Evolutionary conservation across 768 basidiomycete species (phyloP), one percentile per base, ranked within the genome.

Genomic region (Paxillus rubicundulus): DNA sequence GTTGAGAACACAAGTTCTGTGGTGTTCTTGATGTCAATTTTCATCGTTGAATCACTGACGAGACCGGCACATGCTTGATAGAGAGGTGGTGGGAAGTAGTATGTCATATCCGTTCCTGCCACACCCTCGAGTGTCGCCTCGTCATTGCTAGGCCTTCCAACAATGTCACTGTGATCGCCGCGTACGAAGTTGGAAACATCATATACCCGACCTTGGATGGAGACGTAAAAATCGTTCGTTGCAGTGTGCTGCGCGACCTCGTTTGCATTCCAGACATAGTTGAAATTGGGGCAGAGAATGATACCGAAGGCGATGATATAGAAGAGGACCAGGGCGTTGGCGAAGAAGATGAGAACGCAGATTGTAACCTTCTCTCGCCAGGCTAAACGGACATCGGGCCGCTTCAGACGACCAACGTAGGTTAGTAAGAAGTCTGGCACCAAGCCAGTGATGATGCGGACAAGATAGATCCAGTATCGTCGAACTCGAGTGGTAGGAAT

Each of bases 351-450:
- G 63, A 86, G 74, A 55, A 70, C 58, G 68, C 79, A 85, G 58
- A 86, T 86, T 6, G 85, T 78, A 47, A 85, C 59, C 67, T 86
- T 86, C 62, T 86, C 85, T 38, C 84, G 73, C 85, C 85, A 86
- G 0, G 85, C 85, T 40, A 86, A 75, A 45, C 81, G 78, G 42
- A 86, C 71, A 61, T 86, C 84, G 18, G 83, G 80, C 9, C 84
- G 80, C 64, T 85, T 84, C 85, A 86, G 83, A 16, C 81, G 75
- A 5, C 84, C 84, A 43, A 84, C 34, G 45, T 69, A 66, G 41
- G 63, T 64, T 30, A 86, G 72, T 4, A 75, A 54, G 55, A 84
- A 80, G 21, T 70, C 57, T 0, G 85, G 85, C 14, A 85, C 77
- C 70, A 78, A 78, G 70, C 74, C 80, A 0, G 85, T 86, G 39